Percentiles rank a stretch among this genome's conserved stretches.
Conservation (phyloP, 352 stramenopile genomes). For the Phytophthora citrophthora region DNA sequence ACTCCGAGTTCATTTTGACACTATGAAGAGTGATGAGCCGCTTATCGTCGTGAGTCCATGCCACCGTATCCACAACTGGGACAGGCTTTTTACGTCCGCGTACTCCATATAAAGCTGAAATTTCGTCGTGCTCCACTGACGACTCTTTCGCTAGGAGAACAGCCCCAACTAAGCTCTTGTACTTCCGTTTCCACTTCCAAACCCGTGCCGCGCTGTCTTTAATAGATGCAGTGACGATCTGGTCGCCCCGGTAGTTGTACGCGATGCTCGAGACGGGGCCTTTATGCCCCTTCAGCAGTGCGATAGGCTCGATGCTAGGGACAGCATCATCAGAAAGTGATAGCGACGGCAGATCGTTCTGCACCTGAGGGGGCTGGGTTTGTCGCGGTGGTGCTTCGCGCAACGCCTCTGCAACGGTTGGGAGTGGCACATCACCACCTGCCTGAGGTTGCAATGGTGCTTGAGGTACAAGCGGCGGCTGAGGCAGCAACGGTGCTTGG, state of each 20-base stretch:
- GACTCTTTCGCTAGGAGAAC: constrained; percentile 59
- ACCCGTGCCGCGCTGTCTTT: constrained; percentile 90
- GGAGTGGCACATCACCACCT: constrained; percentile 18
- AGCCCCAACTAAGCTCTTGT: constrained; percentile 58
- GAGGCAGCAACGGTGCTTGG: constrained; percentile 6
- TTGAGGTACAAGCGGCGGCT: not conserved
- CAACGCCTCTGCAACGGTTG: constrained; percentile 28
- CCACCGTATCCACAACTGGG: constrained; percentile 67
- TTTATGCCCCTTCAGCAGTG: constrained; percentile 87
- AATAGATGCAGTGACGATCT: constrained; percentile 94
- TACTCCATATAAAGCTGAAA: constrained; percentile 52
- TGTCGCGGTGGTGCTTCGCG: constrained; percentile 35
- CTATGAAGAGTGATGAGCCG: constrained; percentile 75
- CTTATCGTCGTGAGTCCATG: constrained; percentile 68
- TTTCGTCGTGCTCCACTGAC: constrained; percentile 46
- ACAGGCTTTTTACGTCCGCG: constrained; percentile 47
- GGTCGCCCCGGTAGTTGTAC: constrained; percentile 91
- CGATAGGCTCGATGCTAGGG: constrained; percentile 62
- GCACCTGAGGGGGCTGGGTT: constrained; percentile 59
- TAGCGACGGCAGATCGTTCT: constrained; percentile 48
- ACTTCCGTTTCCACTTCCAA: constrained; percentile 70
- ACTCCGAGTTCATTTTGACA: constrained; percentile 63
- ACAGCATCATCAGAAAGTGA: constrained; percentile 57
- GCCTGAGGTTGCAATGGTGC: constrained; percentile 8
- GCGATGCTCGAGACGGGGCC: constrained; percentile 94